A percentile compares a stretch with the other conserved stretches of the same genome.
Evolutionary conservation across 2,329 filamentous ascomycete species (phyloP).

Genomic region (Zymoseptoria passerinii): DNA sequence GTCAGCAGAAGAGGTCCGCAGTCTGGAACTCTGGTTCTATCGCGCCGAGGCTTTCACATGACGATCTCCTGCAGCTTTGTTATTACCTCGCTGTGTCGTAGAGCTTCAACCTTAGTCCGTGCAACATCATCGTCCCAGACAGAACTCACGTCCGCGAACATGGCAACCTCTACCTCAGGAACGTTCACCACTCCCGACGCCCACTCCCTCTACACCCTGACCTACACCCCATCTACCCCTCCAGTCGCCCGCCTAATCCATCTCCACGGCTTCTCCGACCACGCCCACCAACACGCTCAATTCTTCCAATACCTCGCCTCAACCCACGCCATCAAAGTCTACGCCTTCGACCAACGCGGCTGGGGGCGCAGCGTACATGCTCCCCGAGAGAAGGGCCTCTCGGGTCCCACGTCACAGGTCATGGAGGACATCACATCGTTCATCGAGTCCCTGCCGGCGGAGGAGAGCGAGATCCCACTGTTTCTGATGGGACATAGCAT

Average conservation of each 20-base stretch:
- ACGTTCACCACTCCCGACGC: slow-evolving; percentile 46
- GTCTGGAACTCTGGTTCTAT: no score
- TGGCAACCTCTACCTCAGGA: slow-evolving; percentile 27
- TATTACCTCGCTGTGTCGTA: background rate
- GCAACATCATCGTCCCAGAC: background rate
- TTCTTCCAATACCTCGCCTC: slow-evolving; percentile 64
- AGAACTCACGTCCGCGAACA: background rate
- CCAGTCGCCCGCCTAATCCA: slow-evolving; percentile 67
- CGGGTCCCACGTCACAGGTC: slow-evolving; percentile 65
- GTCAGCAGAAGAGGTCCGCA: background rate
- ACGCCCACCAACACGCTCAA: slow-evolving; percentile 64
- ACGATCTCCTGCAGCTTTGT: no score
- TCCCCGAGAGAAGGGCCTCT: slow-evolving; percentile 57
- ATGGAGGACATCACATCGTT: slow-evolving; percentile 73
- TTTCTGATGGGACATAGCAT: slow-evolving; percentile 89
- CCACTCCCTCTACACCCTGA: slow-evolving; percentile 51
- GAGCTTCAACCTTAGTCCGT: background rate
- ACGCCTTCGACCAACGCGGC: slow-evolving; percentile 76
- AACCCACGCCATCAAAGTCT: slow-evolving; percentile 62
- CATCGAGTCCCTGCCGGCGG: slow-evolving; percentile 32
- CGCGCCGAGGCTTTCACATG: no score
- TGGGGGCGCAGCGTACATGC: slow-evolving; percentile 69
- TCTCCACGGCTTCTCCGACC: slow-evolving; percentile 85
- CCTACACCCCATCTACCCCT: slow-evolving; percentile 49
- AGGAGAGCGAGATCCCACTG: slow-evolving; percentile 43